Percentiles rank a stretch among this genome's conserved stretches.
These are phyloP conservation scores for Aspergillus mulundensis DNA, from an alignment of 495 filamentous ascomycete species.

Conservation along the genomic window DNA sequence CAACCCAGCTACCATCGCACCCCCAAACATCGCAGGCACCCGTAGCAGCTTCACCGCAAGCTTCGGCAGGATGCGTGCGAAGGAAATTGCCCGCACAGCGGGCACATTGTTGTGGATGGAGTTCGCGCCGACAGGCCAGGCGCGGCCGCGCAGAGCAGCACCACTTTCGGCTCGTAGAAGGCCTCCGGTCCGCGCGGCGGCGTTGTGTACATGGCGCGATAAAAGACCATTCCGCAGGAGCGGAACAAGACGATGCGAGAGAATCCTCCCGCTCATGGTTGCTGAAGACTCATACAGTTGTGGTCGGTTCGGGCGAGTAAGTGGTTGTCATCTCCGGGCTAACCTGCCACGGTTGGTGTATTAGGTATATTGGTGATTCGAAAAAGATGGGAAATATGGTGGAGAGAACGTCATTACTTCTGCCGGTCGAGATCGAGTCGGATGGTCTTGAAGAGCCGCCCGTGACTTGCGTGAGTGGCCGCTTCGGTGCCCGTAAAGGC, in stretches of 20 bases:
- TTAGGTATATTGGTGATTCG: constrained; percentile 3
- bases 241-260: constrained; percentile 67
- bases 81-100: constrained; percentile 80
- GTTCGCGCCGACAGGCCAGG: constrained; percentile 72
- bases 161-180: constrained; percentile 63
- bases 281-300: constrained; percentile 37
- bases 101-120: constrained; percentile 78
- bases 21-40: constrained; percentile 87
- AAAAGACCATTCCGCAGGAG: constrained; percentile 57
- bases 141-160: constrained; percentile 55
- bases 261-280: constrained; percentile 78
- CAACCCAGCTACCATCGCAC: constrained; percentile 76
- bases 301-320: constrained; percentile 9
- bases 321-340: constrained; percentile 23
- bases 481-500: constrained; percentile 29
- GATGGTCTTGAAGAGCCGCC: constrained; percentile 12
- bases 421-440: not conserved
- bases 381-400: not conserved
- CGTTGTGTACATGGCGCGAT: constrained; percentile 62
- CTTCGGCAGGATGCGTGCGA: constrained; percentile 79
- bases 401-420: constrained; percentile 7
- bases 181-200: constrained; percentile 59
- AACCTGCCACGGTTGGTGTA: constrained; percentile 9
- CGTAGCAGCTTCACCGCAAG: constrained; percentile 81
- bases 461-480: constrained; percentile 41